Base-by-base conservation (phyloP, 2,329 filamentous ascomycete species). In the Calonectria crousiana region DNA sequence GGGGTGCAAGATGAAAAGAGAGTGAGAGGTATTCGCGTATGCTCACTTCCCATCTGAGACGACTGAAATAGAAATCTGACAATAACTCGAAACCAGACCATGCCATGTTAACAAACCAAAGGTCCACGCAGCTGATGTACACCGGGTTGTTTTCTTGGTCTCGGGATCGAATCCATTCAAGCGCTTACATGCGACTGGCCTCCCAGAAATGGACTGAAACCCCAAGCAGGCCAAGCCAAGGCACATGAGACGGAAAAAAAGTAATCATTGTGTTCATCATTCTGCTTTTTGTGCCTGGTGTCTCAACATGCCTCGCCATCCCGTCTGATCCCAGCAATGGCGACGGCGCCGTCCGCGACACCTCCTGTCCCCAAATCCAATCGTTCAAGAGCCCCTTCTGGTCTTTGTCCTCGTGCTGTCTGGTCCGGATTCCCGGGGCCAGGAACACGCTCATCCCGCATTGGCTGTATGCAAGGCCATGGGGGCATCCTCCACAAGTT, bases 401-500 rank as follows among this genome's bases (percentile, higher is more conserved):
- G 36, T 38, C 64, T 28, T 28, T 65, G 52, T 20, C 58, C 32
- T 51, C 36, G n/a, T 28, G 23, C 36, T 28, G 52, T 65, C 28
- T 52, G 64, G 52, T 62, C 69, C 67, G 60, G 53, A 47, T 69
- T 68, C 67, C 65, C 38, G 64, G 71, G 28, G 70, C 66, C 38
- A 65, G 49, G 64, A 72, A 28, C 66, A 38, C 66, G 44, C 51
- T 49, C 64, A 68, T 65, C 44, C 56, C 58, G 66, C 64, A 47
- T 58, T 71, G 65, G 60, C 65, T 62, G 49, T 62, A 65, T 72
- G 72, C 66, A 74, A 44, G 67, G 56, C 69, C 60, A 49, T 66
- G 66, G 56, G 34, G 49, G 34, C 18, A n/a, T 38, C 65, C 66
- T 66, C 71, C 58, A 60, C 68, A 70, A 51, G 52, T 26, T n/a